Conservation (phyloP, 2,329 filamentous ascomycete genomes). For the Penicillium sp. region DNA sequence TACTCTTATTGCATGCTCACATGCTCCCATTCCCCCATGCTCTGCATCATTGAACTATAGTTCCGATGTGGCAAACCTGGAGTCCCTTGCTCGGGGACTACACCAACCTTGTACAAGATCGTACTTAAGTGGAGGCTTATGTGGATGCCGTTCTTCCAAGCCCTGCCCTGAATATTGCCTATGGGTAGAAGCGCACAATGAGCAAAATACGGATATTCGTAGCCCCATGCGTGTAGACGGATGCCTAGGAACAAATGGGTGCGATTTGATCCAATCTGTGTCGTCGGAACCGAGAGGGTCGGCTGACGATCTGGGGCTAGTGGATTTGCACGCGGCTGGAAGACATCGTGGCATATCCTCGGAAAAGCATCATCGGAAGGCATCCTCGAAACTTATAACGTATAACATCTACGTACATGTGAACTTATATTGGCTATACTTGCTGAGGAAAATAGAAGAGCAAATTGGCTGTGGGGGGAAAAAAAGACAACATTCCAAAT, state of each 20-base stretch:
- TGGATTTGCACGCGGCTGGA: slow-evolving; percentile 1
- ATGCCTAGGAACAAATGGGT: not conserved
- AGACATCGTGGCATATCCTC: slow-evolving; percentile 8
- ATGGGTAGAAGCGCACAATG: not conserved
- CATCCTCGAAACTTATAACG: not conserved
- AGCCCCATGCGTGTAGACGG: not conserved
- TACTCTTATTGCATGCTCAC: not conserved
- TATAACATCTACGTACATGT: not conserved
- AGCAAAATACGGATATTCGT: not conserved
- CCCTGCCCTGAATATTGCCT: not conserved
- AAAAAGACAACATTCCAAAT: not conserved
- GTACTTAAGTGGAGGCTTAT: not conserved
- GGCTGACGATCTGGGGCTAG: slow-evolving; percentile 6
- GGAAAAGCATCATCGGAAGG: not conserved
- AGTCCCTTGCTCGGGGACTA: slow-evolving; percentile 2
- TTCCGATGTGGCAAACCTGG: not conserved
- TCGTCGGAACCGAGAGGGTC: slow-evolving; percentile 8
- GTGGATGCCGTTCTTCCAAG: not conserved
- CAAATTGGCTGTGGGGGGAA: not conserved
- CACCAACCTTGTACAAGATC: not conserved
- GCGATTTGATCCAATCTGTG: not conserved
- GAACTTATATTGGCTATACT: not conserved
- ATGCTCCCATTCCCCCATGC: not conserved
- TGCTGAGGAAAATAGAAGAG: not conserved
- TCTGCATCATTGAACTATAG: not conserved